Evolutionary conservation across 768 basidiomycete genomes (phyloP).

Genomic region (Pulveroboletus frians): DNA sequence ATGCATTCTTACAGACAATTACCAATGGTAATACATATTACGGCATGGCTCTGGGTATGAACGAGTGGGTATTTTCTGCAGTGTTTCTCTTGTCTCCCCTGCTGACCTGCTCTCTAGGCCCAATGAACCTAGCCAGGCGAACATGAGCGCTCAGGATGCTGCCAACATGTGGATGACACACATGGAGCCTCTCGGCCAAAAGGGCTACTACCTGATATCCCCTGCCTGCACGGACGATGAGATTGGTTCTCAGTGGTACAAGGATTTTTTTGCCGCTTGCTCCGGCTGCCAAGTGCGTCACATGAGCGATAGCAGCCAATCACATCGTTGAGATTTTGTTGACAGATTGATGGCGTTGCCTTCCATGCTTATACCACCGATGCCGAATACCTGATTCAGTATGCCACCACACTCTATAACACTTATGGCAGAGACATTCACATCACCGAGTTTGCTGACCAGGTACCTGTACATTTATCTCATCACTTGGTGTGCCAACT

Average conservation of each 20-base stretch:
- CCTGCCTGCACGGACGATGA: slow-evolving; percentile 66
- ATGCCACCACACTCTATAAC: slow-evolving; percentile 43
- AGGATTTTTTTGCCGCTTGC: slow-evolving; percentile 40
- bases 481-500: neutral
- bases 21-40: slow-evolving; percentile 36
- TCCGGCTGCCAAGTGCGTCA: slow-evolving; percentile 43
- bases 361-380: slow-evolving; percentile 67
- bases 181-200: slow-evolving; percentile 49
- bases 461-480: slow-evolving; percentile 34
- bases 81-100: neutral
- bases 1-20: slow-evolving; percentile 41
- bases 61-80: slow-evolving; percentile 54
- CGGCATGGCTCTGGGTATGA: slow-evolving; percentile 56
- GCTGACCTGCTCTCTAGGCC: slow-evolving; percentile 44
- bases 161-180: slow-evolving; percentile 54
- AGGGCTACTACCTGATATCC: slow-evolving; percentile 55
- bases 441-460: slow-evolving; percentile 70
- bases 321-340: neutral
- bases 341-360: slow-evolving; percentile 51
- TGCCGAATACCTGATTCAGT: slow-evolving; percentile 43
- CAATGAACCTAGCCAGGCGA: slow-evolving; percentile 56
- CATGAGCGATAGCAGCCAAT: neutral
- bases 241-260: slow-evolving; percentile 59
- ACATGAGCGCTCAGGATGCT: slow-evolving; percentile 48
- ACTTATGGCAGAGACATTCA: slow-evolving; percentile 40